Conservation (phyloP, 1,139 yeast genomes). For the Candida albicans region DNA sequence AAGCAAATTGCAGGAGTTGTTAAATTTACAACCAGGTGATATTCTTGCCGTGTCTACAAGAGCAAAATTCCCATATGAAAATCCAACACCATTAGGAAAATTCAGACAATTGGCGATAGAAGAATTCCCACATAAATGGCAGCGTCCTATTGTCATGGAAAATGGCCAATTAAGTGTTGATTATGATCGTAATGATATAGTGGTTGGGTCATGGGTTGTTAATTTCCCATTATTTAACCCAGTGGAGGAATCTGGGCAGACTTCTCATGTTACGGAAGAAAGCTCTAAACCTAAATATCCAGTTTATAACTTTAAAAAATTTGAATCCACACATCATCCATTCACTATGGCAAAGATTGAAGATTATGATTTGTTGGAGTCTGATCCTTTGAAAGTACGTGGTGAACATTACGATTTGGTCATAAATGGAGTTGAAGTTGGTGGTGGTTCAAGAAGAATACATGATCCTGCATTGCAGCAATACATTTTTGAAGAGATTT, state of each 20-base stretch:
- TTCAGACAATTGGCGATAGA: slow-evolving; percentile 73
- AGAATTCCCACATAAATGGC: slow-evolving; percentile 52
- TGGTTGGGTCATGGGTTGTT: slow-evolving; percentile 82
- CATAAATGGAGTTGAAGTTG: slow-evolving; percentile 90
- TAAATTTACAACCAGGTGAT: slow-evolving; percentile 65
- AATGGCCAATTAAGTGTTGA: slow-evolving; percentile 17
- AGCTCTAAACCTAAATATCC: slow-evolving; percentile 49
- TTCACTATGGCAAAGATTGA: slow-evolving; percentile 84
- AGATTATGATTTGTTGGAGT: slow-evolving; percentile 58
- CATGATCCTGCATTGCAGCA: slow-evolving; percentile 81
- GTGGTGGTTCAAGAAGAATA: slow-evolving; percentile 96
- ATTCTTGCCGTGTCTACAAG: slow-evolving; percentile 74
- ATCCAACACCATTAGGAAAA: slow-evolving; percentile 92
- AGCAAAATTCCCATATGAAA: slow-evolving; percentile 69
- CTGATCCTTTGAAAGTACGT: slow-evolving; percentile 61
- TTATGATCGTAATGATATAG: slow-evolving; percentile 28
- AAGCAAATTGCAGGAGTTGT: slow-evolving; percentile 23
- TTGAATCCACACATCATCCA: slow-evolving; percentile 89
- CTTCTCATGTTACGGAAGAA: slow-evolving; percentile 29
- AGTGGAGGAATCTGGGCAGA: slow-evolving; percentile 30
- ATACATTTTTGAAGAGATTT: slow-evolving; percentile 59
- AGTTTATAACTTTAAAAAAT: slow-evolving; percentile 45
- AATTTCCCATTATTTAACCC: slow-evolving; percentile 93
- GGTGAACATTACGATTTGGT: slow-evolving; percentile 98
- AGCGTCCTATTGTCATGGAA: slow-evolving; percentile 37